Evolutionary conservation across 2,329 filamentous ascomycete species (phyloP).

Genomic region (Thelonectria rubi): DNA sequence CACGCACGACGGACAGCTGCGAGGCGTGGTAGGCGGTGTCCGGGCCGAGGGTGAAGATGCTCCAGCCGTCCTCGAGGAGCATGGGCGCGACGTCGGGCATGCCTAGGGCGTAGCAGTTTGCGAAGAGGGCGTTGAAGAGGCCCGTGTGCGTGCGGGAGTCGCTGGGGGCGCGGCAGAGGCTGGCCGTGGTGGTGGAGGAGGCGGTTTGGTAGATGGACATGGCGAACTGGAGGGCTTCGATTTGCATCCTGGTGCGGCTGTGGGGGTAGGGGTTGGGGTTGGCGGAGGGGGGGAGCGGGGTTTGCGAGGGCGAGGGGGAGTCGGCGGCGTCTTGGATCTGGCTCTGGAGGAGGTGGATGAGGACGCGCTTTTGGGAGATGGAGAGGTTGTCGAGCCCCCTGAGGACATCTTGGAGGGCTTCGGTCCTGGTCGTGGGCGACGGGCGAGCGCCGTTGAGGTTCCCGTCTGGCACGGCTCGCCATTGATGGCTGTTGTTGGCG

Average conservation of each 20-base stretch:
- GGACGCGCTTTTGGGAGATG: slow-evolving; percentile 32
- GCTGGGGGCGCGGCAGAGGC: slow-evolving; percentile 27
- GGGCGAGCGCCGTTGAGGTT: neutral
- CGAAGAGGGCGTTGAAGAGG: slow-evolving; percentile 48
- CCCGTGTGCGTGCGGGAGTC: slow-evolving; percentile 33
- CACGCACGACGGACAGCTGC: slow-evolving; percentile 38
- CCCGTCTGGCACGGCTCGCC: slow-evolving; percentile 8
- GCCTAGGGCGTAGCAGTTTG: slow-evolving; percentile 50
- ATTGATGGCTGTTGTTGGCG: neutral
- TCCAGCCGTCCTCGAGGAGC: slow-evolving; percentile 42
- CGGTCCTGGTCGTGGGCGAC: slow-evolving; percentile 5
- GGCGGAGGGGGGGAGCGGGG: neutral
- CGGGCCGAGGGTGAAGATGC: slow-evolving; percentile 44
- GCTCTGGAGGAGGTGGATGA: slow-evolving; percentile 36
- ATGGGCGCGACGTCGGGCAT: slow-evolving; percentile 40
- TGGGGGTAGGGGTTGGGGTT: neutral
- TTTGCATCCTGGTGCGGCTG: slow-evolving; percentile 29
- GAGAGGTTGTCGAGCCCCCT: slow-evolving; percentile 29
- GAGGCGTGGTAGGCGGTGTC: slow-evolving; percentile 36
- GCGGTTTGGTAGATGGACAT: slow-evolving; percentile 27
- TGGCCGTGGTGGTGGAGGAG: too few relatives aligned
- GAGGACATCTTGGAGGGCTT: slow-evolving; percentile 28
- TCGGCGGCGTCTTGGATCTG: slow-evolving; percentile 19
- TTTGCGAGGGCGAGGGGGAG: neutral
- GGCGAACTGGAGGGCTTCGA: slow-evolving; percentile 36